Percentiles rank a stretch among this genome's conserved stretches.
Conservation (phyloP, 441 rosid species). For the Euphorbia celastroides region DNA sequence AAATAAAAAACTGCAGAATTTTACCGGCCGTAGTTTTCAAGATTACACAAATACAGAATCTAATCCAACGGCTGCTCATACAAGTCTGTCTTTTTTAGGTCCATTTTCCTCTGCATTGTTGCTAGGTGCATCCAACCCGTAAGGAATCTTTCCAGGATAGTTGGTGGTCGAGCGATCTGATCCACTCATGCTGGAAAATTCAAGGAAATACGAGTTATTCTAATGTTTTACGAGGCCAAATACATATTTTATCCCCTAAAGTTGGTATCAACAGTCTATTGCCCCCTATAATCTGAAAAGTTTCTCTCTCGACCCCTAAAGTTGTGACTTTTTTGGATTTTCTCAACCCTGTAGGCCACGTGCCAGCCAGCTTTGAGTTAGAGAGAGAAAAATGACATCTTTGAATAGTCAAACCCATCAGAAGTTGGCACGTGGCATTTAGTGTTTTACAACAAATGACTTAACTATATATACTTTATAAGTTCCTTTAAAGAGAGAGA, state of each 20-base stretch:
- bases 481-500: neutral
- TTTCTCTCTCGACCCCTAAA: too few species aligned
- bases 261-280: too few species aligned
- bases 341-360: too few species aligned
- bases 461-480: conserved; percentile 5
- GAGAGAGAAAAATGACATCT: too few species aligned
- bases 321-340: too few species aligned
- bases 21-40: conserved; percentile 10
- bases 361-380: too few species aligned
- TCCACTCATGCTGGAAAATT: conserved; percentile 56
- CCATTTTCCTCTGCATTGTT: conserved; percentile 31
- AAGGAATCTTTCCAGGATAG: conserved; percentile 80
- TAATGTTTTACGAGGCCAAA: too few species aligned
- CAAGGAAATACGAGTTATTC: neutral
- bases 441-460: neutral
- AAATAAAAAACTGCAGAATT: neutral
- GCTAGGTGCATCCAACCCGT: conserved; percentile 53
- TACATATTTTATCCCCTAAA: too few species aligned
- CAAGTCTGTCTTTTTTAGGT: conserved; percentile 16
- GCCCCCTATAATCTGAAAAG: too few species aligned
- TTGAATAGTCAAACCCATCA: too few species aligned
- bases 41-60: neutral
- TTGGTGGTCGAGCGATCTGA: conserved; percentile 51
- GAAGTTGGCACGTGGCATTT: too few species aligned
- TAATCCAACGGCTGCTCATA: conserved; percentile 4